Percentiles rank a stretch among this genome's conserved stretches.
Evolutionary conservation across 1,139 yeast species (phyloP).

Genomic region (Debaryomyces subglobosus): DNA sequence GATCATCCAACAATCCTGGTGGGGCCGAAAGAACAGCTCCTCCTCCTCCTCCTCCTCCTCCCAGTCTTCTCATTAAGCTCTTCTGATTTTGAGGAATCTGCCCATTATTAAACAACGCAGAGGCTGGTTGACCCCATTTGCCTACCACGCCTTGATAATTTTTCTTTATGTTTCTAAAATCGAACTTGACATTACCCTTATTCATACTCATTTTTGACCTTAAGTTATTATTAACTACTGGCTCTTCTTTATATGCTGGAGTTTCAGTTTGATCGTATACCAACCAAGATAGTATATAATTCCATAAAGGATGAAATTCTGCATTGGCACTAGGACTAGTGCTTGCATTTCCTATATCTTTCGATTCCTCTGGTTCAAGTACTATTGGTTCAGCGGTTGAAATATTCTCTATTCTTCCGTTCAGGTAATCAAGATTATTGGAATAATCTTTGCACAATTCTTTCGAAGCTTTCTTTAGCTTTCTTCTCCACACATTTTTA

Average conservation of each 20-base stretch:
- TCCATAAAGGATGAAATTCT: constrained; percentile 43
- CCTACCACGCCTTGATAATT: constrained; percentile 26
- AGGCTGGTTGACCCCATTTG: constrained; percentile 43
- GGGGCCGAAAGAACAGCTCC: not conserved
- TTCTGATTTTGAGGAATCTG: not conserved
- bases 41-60: no score
- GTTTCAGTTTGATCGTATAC: constrained; percentile 26
- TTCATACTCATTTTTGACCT: not conserved
- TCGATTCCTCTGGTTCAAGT: constrained; percentile 15
- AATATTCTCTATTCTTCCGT: not conserved
- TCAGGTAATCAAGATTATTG: constrained; percentile 20
- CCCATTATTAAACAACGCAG: constrained; percentile 20
- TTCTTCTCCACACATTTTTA: constrained; percentile 28
- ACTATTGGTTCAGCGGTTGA: constrained; percentile 5
- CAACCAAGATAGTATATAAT: constrained; percentile 40
- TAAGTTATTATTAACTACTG: not conserved
- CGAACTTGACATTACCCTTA: constrained; percentile 8
- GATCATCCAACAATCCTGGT: not conserved
- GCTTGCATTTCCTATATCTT: not conserved
- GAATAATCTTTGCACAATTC: constrained; percentile 37
- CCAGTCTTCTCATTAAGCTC: not conserved
- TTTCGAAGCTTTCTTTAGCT: constrained; percentile 30
- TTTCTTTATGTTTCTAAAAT: constrained; percentile 24
- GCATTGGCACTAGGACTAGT: constrained; percentile 14
- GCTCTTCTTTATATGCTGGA: constrained; percentile 6